Conservation (phyloP, 331 rosid species). For the Prunus yedoensis region DNA sequence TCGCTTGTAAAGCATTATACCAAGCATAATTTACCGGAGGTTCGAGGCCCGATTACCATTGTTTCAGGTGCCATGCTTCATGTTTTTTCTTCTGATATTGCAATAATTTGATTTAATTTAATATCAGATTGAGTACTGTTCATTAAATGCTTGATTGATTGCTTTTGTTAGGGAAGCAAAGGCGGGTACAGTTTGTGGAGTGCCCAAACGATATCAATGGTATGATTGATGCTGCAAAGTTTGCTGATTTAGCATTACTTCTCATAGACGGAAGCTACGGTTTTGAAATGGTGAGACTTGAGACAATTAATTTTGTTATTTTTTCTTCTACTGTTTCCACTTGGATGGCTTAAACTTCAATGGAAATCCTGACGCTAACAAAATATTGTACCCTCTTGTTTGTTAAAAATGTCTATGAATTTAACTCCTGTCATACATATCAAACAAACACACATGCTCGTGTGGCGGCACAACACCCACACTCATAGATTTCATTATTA, state of each 20-base stretch:
- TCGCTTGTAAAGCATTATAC: conserved; percentile 80
- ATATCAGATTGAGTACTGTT: background rate
- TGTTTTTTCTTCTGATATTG: background rate
- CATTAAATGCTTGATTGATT: conserved; percentile 14
- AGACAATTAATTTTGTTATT: background rate
- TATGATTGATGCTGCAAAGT: conserved; percentile 94
- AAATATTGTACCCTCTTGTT: background rate
- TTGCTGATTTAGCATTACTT: conserved; percentile 87
- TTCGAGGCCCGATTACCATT: conserved; percentile 86
- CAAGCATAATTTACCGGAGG: conserved; percentile 78
- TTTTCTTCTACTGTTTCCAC: background rate
- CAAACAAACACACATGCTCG: background rate
- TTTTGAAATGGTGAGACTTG: conserved; percentile 79
- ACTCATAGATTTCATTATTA: background rate
- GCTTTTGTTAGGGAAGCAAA: conserved; percentile 69
- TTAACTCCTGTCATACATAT: background rate
- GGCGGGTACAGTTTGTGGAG: conserved; percentile 90
- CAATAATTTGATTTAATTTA: background rate
- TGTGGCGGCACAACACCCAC: background rate
- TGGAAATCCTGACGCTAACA: background rate
- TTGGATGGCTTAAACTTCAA: background rate
- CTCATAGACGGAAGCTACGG: conserved; percentile 94
- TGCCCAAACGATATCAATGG: conserved; percentile 92
- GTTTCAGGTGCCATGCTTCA: conserved; percentile 67
- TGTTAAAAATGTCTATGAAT: background rate